These are phyloP conservation scores for Alternaria novae-zelandiae DNA, from an alignment of 2,329 filamentous ascomycete genomes.

Conservation along the genomic window DNA sequence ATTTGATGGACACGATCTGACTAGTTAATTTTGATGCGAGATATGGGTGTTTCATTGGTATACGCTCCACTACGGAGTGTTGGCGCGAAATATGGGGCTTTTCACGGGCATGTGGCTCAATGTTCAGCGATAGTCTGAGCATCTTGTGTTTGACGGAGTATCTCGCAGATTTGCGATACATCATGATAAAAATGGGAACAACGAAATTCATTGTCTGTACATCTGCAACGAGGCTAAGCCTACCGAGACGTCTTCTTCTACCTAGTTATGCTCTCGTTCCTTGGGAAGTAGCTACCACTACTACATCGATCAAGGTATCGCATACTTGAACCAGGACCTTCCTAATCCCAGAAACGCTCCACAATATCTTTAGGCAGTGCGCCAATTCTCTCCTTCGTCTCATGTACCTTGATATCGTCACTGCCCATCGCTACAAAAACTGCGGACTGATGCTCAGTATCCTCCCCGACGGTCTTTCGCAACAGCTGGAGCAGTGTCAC, in stretches of 20 bases:
- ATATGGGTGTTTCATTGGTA: background rate
- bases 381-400: background rate
- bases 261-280: background rate
- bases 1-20: background rate
- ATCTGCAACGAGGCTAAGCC: background rate
- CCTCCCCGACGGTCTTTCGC: background rate
- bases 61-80: background rate
- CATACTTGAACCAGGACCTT: background rate
- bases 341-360: background rate
- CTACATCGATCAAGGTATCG: background rate
- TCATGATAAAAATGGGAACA: background rate
- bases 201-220: background rate
- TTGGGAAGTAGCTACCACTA: background rate
- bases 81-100: background rate
- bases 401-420: background rate
- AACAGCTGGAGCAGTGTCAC: background rate
- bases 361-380: background rate
- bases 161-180: background rate
- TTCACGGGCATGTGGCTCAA: background rate
- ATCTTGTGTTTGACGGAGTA: background rate
- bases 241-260: background rate
- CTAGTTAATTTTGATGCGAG: background rate
- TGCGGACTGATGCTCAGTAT: background rate
- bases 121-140: background rate
- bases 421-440: background rate